These are phyloP conservation scores for Melianthus villosus DNA, from an alignment of 441 rosid genomes.

Conservation along the genomic window DNA sequence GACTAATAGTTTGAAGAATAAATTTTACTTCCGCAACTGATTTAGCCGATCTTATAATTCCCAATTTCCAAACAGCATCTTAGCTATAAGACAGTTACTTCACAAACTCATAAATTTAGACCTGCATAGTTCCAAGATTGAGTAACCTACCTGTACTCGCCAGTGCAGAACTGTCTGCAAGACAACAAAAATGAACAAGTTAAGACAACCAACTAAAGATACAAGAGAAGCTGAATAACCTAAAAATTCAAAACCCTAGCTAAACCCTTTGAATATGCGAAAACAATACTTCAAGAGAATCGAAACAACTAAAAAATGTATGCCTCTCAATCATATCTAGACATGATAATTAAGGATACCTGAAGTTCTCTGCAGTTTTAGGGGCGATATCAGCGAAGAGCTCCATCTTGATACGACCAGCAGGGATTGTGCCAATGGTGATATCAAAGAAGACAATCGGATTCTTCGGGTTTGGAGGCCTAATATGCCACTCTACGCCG, in stretches of 20 bases:
- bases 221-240: neutral
- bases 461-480: constrained; percentile 85
- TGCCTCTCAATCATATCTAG: no score
- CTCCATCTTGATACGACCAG: constrained; percentile 94
- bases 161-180: constrained; percentile 85
- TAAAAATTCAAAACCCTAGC: no score
- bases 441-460: constrained; percentile 86
- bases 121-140: neutral
- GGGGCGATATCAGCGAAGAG: constrained; percentile 87
- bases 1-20: no score
- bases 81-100: no score
- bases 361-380: constrained; percentile 85
- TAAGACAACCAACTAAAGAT: neutral
- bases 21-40: no score
- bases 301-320: no score
- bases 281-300: no score
- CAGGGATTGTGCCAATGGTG: constrained; percentile 77
- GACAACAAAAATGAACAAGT: constrained; percentile 1
- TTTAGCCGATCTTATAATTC: no score
- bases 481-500: constrained; percentile 82
- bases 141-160: constrained; percentile 54
- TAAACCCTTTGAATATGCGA: no score
- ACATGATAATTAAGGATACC: constrained; percentile 17
- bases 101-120: neutral
- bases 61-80: no score